Percentiles rank a stretch among this genome's conserved stretches.
phyloP scores from a whole-genome alignment of 2,329 filamentous ascomycete species.

The Pseudogymnoascus sp. region DNA sequence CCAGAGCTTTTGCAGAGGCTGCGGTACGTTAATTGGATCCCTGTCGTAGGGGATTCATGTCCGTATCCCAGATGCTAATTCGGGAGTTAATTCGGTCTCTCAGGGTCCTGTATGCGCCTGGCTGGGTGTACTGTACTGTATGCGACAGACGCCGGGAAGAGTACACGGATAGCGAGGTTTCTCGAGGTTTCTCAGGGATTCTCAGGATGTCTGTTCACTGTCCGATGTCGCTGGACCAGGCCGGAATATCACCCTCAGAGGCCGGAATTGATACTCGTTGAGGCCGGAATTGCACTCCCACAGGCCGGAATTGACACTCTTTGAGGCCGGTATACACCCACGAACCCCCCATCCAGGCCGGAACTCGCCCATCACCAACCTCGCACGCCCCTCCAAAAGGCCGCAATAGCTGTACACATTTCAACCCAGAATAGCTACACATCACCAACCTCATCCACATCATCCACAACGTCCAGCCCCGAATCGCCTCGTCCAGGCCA shows the following conservation, averaged over 20 bases:
- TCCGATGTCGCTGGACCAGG: background rate
- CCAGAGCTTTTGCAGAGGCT: conserved; percentile 7
- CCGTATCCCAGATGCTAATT: background rate
- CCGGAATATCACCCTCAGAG: background rate
- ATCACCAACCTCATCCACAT: background rate
- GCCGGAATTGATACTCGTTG: no score
- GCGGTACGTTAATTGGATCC: background rate
- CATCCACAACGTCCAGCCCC: no score
- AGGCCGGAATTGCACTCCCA: background rate
- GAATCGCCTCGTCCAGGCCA: background rate
- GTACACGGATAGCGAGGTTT: background rate
- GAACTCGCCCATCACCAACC: background rate
- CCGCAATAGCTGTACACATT: background rate
- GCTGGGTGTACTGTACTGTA: background rate
- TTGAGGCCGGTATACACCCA: background rate
- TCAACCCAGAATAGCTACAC: no score
- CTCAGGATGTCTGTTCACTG: background rate
- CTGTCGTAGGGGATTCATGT: background rate
- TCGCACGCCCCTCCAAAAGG: background rate
- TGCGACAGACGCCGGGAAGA: background rate
- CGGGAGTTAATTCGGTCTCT: background rate
- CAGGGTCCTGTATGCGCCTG: background rate
- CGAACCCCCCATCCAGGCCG: background rate
- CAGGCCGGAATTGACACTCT: background rate
- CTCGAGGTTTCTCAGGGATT: background rate